Percentiles rank a stretch among this genome's conserved stretches.
Evolutionary conservation across 768 basidiomycete species (phyloP).

Genomic region (Kondoa malvinella): DNA sequence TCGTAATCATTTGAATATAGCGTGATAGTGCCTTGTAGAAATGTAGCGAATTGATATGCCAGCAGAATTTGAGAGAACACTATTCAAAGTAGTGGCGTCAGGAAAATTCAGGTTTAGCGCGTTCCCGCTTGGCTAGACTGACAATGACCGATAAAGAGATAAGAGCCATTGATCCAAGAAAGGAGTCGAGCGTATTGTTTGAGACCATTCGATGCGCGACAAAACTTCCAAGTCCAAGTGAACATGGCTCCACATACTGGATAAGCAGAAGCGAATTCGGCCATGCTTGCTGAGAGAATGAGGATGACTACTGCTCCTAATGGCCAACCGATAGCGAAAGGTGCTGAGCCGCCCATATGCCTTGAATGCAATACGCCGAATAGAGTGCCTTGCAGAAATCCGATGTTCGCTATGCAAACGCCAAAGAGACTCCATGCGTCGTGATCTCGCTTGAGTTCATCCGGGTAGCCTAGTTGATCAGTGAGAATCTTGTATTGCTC

Average conservation of each 20-base stretch:
- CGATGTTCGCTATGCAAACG: conserved; percentile 5
- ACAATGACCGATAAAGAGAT: conserved; percentile 23
- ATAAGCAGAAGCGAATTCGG: conserved; percentile 25
- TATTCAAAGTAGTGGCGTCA: background rate
- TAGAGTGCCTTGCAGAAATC: conserved; percentile 17
- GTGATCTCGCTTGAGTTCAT: conserved; percentile 1
- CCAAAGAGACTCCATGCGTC: background rate
- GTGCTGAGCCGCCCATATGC: conserved; percentile 21
- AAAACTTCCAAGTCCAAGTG: conserved; percentile 27
- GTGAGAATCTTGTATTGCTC: background rate
- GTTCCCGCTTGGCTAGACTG: conserved; percentile 20
- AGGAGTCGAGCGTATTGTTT: conserved; percentile 23
- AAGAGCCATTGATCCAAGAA: conserved; percentile 24
- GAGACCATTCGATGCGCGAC: conserved; percentile 16
- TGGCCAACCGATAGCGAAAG: conserved; percentile 27
- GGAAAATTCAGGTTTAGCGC: background rate
- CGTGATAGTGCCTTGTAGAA: conserved; percentile 19
- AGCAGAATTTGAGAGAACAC: conserved; percentile 17
- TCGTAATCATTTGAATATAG: conserved; percentile 17
- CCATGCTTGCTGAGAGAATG: conserved; percentile 22
- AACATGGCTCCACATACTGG: conserved; percentile 24
- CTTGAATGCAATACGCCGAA: conserved; percentile 25
- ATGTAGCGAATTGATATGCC: conserved; percentile 24
- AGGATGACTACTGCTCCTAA: conserved; percentile 26
- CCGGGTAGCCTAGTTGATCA: conserved; percentile 2